Conservation (phyloP, 202 grass and related monocot species). For the Hordeum pubiflorum region DNA sequence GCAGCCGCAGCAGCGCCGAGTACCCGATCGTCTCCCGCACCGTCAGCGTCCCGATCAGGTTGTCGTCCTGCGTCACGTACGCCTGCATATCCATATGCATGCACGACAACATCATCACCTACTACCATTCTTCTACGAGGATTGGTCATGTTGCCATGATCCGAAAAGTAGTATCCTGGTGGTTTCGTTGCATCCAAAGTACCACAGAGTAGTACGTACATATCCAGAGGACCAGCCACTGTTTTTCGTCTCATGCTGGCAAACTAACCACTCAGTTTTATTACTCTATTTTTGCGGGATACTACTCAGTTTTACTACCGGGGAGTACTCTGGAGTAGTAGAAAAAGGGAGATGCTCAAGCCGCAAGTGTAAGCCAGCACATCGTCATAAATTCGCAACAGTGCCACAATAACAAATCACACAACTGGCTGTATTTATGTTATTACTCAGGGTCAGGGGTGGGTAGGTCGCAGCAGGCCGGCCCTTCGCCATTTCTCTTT, state of each 20-base stretch:
- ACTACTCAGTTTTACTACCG: no score
- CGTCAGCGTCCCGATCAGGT: conserved; percentile 88
- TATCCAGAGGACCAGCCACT: neutral
- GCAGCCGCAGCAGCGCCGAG: conserved; percentile 78
- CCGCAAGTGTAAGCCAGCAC: neutral
- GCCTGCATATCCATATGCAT: conserved; percentile 27
- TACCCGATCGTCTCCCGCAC: conserved; percentile 91
- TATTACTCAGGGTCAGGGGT: neutral
- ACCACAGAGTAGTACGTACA: neutral
- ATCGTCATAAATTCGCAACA: conserved; percentile 33
- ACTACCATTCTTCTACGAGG: neutral
- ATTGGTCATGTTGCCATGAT: neutral
- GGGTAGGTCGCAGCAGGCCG: conserved; percentile 6
- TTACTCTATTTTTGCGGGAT: no score
- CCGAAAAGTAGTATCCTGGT: neutral
- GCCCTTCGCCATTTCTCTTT: neutral
- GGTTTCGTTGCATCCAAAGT: neutral
- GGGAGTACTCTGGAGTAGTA: no score
- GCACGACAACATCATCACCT: neutral
- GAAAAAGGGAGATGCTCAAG: neutral
- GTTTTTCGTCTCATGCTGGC: neutral
- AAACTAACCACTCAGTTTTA: neutral
- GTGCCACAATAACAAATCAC: neutral
- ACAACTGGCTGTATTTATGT: conserved; percentile 43
- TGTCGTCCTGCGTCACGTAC: conserved; percentile 95